phyloP scores from a whole-genome alignment of 371 early-diverging fungal genomes.

The Gilbertella persicaria region DNA sequence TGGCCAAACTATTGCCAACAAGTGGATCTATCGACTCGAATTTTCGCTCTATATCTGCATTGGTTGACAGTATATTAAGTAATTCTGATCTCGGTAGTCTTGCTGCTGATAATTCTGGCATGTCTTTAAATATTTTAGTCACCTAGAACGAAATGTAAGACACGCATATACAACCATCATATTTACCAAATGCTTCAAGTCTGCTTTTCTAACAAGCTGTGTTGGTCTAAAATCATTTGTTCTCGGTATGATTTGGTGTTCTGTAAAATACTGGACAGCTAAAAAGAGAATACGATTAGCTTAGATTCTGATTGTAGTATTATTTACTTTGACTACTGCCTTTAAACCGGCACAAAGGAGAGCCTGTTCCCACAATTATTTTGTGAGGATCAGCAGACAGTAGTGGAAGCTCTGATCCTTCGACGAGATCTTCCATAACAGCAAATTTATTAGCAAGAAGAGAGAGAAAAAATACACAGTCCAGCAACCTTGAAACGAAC shows the following conservation, averaged over 20 bases:
- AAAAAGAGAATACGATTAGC: background rate
- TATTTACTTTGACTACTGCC: background rate
- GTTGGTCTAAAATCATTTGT: conserved; percentile 19
- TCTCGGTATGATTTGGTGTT: conserved; percentile 5
- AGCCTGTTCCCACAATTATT: conserved; percentile 5
- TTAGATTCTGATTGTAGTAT: background rate
- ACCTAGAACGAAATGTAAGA: background rate
- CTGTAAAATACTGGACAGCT: conserved; percentile 10
- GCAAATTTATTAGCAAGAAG: too few relatives aligned
- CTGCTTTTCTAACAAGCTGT: background rate
- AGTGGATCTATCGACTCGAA: conserved; percentile 14
- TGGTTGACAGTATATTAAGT: background rate
- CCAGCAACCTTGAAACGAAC: too few relatives aligned
- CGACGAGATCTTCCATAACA: background rate
- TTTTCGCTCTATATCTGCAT: background rate
- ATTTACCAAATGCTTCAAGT: background rate
- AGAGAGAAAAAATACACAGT: too few relatives aligned
- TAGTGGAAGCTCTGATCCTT: background rate
- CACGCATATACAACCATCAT: background rate
- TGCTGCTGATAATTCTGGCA: background rate
- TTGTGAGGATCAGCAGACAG: conserved; percentile 9
- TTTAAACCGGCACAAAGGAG: conserved; percentile 3
- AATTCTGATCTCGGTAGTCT: background rate
- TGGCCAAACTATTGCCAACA: conserved; percentile 12
- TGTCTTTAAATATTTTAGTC: background rate